These are phyloP conservation scores for Pycnococcus provasolii DNA, from an alignment of 139 green algal species.

Conservation along the genomic window DNA sequence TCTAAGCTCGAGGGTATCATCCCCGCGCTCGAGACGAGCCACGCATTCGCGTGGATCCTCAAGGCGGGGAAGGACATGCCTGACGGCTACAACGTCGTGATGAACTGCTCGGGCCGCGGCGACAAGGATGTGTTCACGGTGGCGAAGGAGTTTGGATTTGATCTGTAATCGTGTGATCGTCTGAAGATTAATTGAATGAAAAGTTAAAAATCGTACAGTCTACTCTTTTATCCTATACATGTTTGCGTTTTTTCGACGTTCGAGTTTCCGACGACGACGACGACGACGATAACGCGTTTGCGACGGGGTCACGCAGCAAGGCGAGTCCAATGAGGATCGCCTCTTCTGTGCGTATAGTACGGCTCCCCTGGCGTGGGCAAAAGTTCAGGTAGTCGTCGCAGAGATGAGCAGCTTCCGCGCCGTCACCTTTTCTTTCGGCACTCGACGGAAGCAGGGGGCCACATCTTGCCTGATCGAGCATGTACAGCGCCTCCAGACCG, in stretches of 20 bases:
- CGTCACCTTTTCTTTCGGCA: background rate
- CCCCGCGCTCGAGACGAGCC: constrained; percentile 89
- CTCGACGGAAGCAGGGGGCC: background rate
- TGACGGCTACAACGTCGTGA: constrained; percentile 66
- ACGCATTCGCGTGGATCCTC: constrained; percentile 88
- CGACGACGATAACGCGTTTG: no score
- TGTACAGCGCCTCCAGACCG: no score
- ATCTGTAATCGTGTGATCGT: constrained; percentile 1
- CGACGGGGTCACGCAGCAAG: no score
- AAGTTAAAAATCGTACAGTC: no score
- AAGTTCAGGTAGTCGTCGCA: constrained; percentile 79
- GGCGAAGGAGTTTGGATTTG: constrained; percentile 53
- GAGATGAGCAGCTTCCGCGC: constrained; percentile 28
- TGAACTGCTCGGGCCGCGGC: constrained; percentile 80
- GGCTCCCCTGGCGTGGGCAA: constrained; percentile 62
- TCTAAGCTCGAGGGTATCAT: constrained; percentile 92
- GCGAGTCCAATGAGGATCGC: constrained; percentile 28
- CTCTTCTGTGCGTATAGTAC: constrained; percentile 78
- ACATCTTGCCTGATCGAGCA: constrained; percentile 9
- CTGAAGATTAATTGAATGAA: no score
- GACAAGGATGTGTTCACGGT: constrained; percentile 96
- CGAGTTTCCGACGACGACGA: no score
- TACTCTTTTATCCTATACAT: no score
- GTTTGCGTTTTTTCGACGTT: no score
- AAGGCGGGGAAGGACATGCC: constrained; percentile 66